phyloP scores from a whole-genome alignment of 768 basidiomycete genomes.

The Tylopilus vinaceipallidus region DNA sequence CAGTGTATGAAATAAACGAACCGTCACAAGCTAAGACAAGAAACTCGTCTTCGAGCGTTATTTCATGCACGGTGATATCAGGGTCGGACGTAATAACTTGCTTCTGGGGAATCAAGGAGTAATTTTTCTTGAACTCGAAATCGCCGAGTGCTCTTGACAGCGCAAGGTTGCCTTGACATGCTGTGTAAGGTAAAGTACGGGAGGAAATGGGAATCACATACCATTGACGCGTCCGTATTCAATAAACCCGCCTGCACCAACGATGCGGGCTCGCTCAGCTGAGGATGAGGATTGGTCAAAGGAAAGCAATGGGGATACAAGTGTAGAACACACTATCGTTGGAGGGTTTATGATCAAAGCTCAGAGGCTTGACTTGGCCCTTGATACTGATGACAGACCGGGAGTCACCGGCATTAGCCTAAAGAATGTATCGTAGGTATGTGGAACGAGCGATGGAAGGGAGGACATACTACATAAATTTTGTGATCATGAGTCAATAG shows the following conservation, averaged over 20 bases:
- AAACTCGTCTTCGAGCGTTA: constrained; percentile 92
- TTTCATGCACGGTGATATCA: constrained; percentile 79
- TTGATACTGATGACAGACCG: constrained; percentile 82
- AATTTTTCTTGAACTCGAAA: constrained; percentile 98
- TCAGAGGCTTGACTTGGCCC: constrained; percentile 85
- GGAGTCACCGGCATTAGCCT: constrained; percentile 99
- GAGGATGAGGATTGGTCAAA: constrained; percentile 7
- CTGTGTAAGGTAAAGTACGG: not conserved
- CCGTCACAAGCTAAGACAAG: constrained; percentile 97
- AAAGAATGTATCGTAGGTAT: constrained; percentile 5
- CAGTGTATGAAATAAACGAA: constrained; percentile 34
- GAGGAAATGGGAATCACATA: constrained; percentile 30
- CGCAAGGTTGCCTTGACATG: constrained; percentile 82
- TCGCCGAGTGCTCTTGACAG: constrained; percentile 94
- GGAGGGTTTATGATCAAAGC: constrained; percentile 94
- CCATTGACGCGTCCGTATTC: constrained; percentile 98
- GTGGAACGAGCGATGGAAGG: not conserved
- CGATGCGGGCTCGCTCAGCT: constrained; percentile 87
- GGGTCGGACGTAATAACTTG: constrained; percentile 97
- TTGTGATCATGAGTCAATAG: constrained; percentile 75
- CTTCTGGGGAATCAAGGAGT: constrained; percentile 71
- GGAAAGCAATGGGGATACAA: not conserved
- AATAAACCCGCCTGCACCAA: constrained; percentile 90
- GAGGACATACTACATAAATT: constrained; percentile 70
- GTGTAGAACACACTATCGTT: constrained; percentile 62